Conservation (phyloP, 1,284 basidiomycete species). For the Agaricales sp. region DNA sequence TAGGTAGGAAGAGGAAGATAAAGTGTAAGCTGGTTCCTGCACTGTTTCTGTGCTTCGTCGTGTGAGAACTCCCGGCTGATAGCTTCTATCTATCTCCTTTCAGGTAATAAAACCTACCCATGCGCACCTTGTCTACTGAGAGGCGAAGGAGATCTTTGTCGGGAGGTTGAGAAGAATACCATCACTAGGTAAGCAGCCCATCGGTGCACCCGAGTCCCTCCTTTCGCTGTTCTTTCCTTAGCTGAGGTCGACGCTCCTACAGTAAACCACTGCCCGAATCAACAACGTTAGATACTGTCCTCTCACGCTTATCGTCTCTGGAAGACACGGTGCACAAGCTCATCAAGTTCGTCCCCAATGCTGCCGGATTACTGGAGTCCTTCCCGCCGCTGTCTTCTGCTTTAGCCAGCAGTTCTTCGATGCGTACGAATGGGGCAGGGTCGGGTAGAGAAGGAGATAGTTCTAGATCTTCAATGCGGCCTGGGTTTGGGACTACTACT, state of each 20-base stretch:
- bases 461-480: slow-evolving; percentile 11
- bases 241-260: not conserved
- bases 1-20: slow-evolving; percentile 13
- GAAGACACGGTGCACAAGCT: slow-evolving; percentile 10
- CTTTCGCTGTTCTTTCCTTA: not conserved
- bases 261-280: not conserved
- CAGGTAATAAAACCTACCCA: slow-evolving; percentile 12
- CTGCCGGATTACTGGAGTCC: slow-evolving; percentile 2
- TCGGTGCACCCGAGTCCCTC: no score
- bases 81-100: no score
- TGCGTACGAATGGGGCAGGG: not conserved
- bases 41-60: no score
- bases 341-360: slow-evolving; percentile 7
- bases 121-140: slow-evolving; percentile 13
- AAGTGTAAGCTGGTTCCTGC: slow-evolving; percentile 13
- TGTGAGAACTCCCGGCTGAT: no score
- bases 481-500: slow-evolving; percentile 13
- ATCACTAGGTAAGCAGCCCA: slow-evolving; percentile 7
- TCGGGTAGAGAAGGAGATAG: slow-evolving; percentile 1
- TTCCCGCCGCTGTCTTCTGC: not conserved
- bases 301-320: slow-evolving; percentile 8
- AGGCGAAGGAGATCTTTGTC: slow-evolving; percentile 12
- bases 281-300: slow-evolving; percentile 5
- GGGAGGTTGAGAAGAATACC: slow-evolving; percentile 11
- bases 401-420: not conserved